Conservation (phyloP, 2,329 filamentous ascomycete species). For the Nannizziopsis arthrosporioides region DNA sequence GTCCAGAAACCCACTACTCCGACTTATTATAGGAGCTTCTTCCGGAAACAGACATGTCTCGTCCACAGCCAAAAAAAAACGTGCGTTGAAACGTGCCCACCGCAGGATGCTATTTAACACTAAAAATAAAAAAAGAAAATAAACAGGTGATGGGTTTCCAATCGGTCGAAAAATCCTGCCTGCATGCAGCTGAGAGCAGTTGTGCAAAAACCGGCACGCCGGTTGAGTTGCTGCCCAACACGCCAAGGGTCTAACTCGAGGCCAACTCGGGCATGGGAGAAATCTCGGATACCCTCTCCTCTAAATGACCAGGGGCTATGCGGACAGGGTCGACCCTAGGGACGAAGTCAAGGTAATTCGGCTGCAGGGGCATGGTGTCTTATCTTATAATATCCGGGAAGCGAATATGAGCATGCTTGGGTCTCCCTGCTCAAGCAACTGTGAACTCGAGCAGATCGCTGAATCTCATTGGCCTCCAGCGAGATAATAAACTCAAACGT, state of each 20-base stretch:
- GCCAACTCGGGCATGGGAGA: neutral
- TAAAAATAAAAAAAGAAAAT: no score
- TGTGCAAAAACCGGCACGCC: constrained; percentile 1
- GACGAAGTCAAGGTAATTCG: neutral
- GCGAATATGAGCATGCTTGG: constrained; percentile 2
- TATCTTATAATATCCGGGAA: constrained; percentile 10
- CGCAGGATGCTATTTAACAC: no score
- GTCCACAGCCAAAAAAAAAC: no score
- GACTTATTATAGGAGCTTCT: no score
- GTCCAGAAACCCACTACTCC: no score
- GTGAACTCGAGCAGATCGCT: neutral
- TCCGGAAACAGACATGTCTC: no score
- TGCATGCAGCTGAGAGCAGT: neutral
- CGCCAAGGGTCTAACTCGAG: neutral
- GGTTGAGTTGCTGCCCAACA: constrained; percentile 8
- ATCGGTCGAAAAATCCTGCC: neutral
- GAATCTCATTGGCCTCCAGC: neutral
- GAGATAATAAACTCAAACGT: constrained; percentile 2
- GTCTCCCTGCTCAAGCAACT: neutral
- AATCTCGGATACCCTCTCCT: neutral
- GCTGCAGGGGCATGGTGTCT: constrained; percentile 8
- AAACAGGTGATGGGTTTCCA: no score
- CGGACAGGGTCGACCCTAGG: no score
- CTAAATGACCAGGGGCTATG: no score
- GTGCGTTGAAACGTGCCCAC: no score